phyloP scores from a whole-genome alignment of 148 eudicot genomes.

The Chenopodium quinoa region DNA sequence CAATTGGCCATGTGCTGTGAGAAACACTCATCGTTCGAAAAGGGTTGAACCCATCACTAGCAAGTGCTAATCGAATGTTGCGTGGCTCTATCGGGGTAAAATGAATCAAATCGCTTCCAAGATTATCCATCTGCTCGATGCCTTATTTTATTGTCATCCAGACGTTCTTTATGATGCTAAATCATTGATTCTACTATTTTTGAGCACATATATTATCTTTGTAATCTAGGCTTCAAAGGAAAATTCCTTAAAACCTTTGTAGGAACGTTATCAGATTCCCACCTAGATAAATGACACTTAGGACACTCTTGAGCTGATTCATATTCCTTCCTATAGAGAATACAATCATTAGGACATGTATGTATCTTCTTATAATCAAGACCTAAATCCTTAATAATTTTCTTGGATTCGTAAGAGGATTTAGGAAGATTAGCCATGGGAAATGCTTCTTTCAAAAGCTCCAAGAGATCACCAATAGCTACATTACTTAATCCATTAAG shows the following conservation, averaged over 20 bases:
- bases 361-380: conserved; percentile 2
- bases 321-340: neutral
- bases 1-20: no score
- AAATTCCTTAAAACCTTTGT: no score
- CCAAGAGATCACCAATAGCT: neutral
- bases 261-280: neutral
- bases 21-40: neutral
- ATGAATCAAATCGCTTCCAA: neutral
- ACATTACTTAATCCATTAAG: conserved; percentile 1
- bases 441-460: neutral
- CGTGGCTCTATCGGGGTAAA: neutral
- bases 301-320: neutral
- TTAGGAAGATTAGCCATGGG: neutral
- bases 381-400: neutral
- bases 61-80: conserved; percentile 3
- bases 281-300: neutral
- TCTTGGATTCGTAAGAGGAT: neutral
- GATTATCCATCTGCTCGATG: neutral
- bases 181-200: no score
- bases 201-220: neutral
- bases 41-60: no score
- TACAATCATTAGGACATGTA: neutral
- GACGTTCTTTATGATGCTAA: no score
- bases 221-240: neutral
- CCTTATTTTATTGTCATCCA: neutral